These are phyloP conservation scores for Hanseniaspora meyeri DNA, from an alignment of 805 yeast species.

Conservation along the genomic window DNA sequence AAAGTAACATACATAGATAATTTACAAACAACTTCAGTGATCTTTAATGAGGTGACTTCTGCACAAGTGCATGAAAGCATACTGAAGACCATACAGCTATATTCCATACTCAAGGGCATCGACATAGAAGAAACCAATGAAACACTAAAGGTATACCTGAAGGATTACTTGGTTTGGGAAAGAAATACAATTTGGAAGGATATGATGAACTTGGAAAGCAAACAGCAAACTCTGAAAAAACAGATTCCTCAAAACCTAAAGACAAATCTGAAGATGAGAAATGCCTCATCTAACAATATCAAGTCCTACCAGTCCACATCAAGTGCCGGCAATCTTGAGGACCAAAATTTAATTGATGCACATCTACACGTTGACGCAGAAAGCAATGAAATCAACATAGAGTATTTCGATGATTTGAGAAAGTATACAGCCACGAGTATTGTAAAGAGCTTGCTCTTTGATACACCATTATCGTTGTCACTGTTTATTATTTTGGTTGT, in stretches of 20 bases:
- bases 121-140: constrained; percentile 33
- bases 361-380: constrained; percentile 15
- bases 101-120: constrained; percentile 31
- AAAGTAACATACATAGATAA: constrained; percentile 45
- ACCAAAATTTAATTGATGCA: constrained; percentile 19
- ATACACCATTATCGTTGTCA: constrained; percentile 28
- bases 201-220: constrained; percentile 80
- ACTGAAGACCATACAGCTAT: constrained; percentile 40
- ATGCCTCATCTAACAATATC: background rate
- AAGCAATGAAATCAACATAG: constrained; percentile 21
- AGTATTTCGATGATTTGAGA: constrained; percentile 20
- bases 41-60: constrained; percentile 42
- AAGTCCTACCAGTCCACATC: constrained; percentile 7
- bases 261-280: background rate
- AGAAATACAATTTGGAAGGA: constrained; percentile 97
- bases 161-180: constrained; percentile 96
- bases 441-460: constrained; percentile 19
- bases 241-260: constrained; percentile 9
- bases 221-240: constrained; percentile 57
- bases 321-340: constrained; percentile 19
- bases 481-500: constrained; percentile 32
- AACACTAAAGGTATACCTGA: constrained; percentile 43
- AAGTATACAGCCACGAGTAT: background rate
- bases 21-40: constrained; percentile 37
- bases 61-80: constrained; percentile 40